These are phyloP conservation scores for Leccinum pellstonianum DNA, from an alignment of 768 basidiomycete genomes.

Conservation along the genomic window DNA sequence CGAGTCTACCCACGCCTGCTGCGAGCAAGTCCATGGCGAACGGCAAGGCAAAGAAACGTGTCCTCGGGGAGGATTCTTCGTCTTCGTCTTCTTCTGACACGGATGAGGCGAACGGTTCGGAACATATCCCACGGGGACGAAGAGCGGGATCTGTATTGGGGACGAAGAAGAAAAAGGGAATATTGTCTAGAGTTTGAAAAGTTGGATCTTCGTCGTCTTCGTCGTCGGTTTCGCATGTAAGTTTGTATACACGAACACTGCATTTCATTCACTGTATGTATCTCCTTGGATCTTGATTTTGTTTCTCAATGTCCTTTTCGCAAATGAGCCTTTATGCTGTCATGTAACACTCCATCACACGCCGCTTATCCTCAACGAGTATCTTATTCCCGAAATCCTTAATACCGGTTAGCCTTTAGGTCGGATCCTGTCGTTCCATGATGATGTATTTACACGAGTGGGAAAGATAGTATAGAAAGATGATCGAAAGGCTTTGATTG, in stretches of 20 bases:
- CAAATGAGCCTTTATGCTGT: neutral
- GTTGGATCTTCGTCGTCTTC: neutral
- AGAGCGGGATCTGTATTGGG: constrained; percentile 46
- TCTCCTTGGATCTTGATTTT: neutral
- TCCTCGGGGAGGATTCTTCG: constrained; percentile 23
- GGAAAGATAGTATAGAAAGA: neutral
- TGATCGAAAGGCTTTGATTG: neutral
- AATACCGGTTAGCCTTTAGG: neutral
- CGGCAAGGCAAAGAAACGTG: constrained; percentile 27
- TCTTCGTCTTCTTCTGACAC: constrained; percentile 42
- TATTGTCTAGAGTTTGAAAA: constrained; percentile 10
- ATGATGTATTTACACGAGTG: neutral
- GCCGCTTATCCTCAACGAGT: neutral
- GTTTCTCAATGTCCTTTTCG: neutral
- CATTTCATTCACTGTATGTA: neutral
- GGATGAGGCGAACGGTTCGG: constrained; percentile 32
- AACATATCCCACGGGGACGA: constrained; percentile 63
- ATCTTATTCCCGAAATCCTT: neutral
- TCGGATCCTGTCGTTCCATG: neutral
- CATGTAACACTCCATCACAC: neutral
- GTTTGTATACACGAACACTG: neutral
- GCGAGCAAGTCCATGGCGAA: constrained; percentile 25
- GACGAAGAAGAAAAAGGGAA: constrained; percentile 29
- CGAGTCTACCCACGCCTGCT: constrained; percentile 36
- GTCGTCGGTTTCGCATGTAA: neutral